Base-by-base conservation (phyloP, 305 asterid species). In the Fraxinus floribunda region DNA sequence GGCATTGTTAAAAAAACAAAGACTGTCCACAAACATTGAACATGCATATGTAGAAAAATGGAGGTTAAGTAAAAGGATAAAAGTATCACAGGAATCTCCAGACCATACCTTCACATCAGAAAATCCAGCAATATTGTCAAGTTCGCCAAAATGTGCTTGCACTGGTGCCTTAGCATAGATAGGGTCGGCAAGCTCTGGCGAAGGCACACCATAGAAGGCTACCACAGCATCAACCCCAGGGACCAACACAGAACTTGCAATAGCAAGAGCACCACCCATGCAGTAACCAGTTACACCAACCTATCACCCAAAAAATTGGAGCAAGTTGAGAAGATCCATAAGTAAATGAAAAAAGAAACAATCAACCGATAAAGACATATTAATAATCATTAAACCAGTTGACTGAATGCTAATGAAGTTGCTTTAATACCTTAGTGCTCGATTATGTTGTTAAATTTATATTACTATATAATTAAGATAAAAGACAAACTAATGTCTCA, bases 261-360 rank as follows among this genome's bases (percentile, higher is more conserved):
- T 88, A 71, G 98, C 88, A 84, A 96, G 97, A 84, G 99, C 98
- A 73, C 99, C 98, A 38, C 98, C 99, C 99, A 96, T 93, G 92
- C 99, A 94, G 86, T 84, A 96, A 82, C 99, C 98, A 77, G 97
- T 93, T 15, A 93, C 97, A 57, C 98, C 99, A 85, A 92, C 88
- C 99, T 96, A 86, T 74, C 55, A 30, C 6, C 32, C 13, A 49
- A 24, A 71, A 35, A 32, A 71, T 32, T 68, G 4, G 15, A 22
- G 77, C 55, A 80, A 82, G 36, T 55, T 71, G 75, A 29, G 38
- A 71, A 71, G 44, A 15, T 71, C 11, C 20, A 29, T 44, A 35
- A 86, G 86, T 13, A 70, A 7, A 15, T 64, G 26, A 9, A 20
- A 74, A 78, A 77, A 70, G 22, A 36, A 8, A 57, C 35, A 66